These are phyloP conservation scores for Parasarocladium wereldwijsianum DNA, from an alignment of 2,329 filamentous ascomycete species.

Conservation along the genomic window DNA sequence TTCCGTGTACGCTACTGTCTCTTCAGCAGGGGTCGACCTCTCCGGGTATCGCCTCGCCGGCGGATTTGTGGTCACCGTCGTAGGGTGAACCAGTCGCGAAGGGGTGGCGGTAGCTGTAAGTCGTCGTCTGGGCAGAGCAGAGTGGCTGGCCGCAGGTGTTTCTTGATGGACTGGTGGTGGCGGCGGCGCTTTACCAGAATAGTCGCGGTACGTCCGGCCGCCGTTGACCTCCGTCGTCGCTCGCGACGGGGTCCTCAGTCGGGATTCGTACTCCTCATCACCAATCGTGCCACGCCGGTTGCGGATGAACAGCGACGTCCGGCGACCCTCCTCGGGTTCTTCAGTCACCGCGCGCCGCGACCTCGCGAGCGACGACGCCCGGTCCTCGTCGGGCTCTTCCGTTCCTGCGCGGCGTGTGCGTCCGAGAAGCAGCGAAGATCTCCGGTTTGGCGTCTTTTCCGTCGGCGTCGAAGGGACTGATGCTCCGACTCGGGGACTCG, in stretches of 20 bases:
- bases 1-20: slow-evolving; percentile 15
- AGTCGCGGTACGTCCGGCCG: slow-evolving; percentile 17
- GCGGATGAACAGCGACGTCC: slow-evolving; percentile 28
- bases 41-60: slow-evolving; percentile 35
- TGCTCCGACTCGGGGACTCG: slow-evolving; percentile 27
- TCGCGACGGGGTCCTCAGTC: slow-evolving; percentile 41
- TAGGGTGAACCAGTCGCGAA: slow-evolving; percentile 28
- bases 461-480: slow-evolving; percentile 24
- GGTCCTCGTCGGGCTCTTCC: slow-evolving; percentile 30
- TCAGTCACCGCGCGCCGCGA: slow-evolving; percentile 30
- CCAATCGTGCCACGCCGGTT: slow-evolving; percentile 30
- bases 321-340: slow-evolving; percentile 29
- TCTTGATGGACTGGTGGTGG: slow-evolving; percentile 18
- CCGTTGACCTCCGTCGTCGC: slow-evolving; percentile 39
- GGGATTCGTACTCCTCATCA: slow-evolving; percentile 33
- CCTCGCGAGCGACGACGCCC: slow-evolving; percentile 32
- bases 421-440: slow-evolving; percentile 36
- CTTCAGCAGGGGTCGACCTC: slow-evolving; percentile 25
- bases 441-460: slow-evolving; percentile 24
- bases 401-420: slow-evolving; percentile 31
- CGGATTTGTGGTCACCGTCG: slow-evolving; percentile 20
- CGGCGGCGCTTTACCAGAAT: slow-evolving; percentile 13
- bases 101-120: slow-evolving; percentile 31
- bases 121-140: slow-evolving; percentile 37
- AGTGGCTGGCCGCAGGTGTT: slow-evolving; percentile 21